These are phyloP conservation scores for Penium margaritaceum DNA, from an alignment of 139 green algal genomes.

Conservation along the genomic window DNA sequence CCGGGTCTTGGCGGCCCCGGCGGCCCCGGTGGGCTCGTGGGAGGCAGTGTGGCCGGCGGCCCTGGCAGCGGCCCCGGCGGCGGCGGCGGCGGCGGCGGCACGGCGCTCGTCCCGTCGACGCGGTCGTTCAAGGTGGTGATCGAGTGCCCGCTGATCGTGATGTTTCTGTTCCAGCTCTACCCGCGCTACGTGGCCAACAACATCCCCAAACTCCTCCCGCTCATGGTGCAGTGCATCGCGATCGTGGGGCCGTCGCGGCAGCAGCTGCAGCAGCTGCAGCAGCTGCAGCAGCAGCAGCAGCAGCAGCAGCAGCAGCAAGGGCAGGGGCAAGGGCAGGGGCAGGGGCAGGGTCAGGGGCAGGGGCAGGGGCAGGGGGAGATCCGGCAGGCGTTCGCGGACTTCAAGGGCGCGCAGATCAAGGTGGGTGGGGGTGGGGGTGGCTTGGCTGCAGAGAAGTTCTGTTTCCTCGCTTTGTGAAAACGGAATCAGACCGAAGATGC, in stretches of 20 bases:
- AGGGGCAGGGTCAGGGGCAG: too few relatives aligned
- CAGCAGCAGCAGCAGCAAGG: too few relatives aligned
- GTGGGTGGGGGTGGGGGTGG: conserved; percentile 10
- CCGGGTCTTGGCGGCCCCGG: too few relatives aligned
- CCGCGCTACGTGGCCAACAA: conserved; percentile 42
- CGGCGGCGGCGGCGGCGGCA: not conserved
- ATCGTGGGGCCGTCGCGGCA: conserved; percentile 35
- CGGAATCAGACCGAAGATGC: too few relatives aligned
- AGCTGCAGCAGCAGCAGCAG: too few relatives aligned
- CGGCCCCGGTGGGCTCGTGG: too few relatives aligned
- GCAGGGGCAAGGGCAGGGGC: too few relatives aligned
- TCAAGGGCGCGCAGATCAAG: conserved; percentile 63
- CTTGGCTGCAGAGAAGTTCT: too few relatives aligned
- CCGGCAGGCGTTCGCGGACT: conserved; percentile 59
- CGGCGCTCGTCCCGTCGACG: conserved; percentile 28
- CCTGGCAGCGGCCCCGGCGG: not conserved
- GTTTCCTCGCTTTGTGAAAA: too few relatives aligned
- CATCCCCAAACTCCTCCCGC: conserved; percentile 52
- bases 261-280: too few relatives aligned
- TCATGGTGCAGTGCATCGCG: conserved; percentile 57
- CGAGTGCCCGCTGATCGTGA: conserved; percentile 74
- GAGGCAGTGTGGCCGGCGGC: not conserved
- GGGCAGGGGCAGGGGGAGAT: too few relatives aligned
- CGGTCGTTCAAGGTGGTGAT: conserved; percentile 77
- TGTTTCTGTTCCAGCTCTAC: conserved; percentile 77